Evolutionary conservation across 2,329 filamentous ascomycete genomes (phyloP).

Genomic region (Thermothelomyces thermophilus): DNA sequence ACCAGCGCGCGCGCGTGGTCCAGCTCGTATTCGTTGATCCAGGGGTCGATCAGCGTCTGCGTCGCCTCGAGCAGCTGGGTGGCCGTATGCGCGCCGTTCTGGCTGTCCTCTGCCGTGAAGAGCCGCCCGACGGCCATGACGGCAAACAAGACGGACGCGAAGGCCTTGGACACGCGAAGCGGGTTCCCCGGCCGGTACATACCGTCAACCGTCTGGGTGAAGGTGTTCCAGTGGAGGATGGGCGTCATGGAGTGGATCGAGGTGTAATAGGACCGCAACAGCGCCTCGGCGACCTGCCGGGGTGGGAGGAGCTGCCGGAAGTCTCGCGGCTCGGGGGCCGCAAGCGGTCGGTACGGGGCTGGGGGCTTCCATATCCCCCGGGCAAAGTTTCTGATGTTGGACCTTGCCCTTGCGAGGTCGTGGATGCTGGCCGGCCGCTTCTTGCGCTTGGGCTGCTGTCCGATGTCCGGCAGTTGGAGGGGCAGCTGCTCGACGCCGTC

Average conservation of each 20-base stretch:
- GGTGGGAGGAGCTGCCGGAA: slow-evolving; percentile 54
- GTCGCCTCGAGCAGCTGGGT: slow-evolving; percentile 65
- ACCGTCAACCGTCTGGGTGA: slow-evolving; percentile 67
- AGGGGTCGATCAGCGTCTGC: slow-evolving; percentile 66
- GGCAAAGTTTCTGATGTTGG: slow-evolving; percentile 65
- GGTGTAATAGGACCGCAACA: slow-evolving; percentile 69
- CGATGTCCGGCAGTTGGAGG: slow-evolving; percentile 57
- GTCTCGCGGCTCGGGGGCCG: slow-evolving; percentile 28
- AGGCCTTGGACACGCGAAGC: slow-evolving; percentile 57
- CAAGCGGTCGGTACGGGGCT: slow-evolving; percentile 54
- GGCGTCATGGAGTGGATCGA: slow-evolving; percentile 77
- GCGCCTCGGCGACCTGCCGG: slow-evolving; percentile 60
- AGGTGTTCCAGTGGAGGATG: slow-evolving; percentile 81
- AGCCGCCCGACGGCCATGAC: slow-evolving; percentile 78
- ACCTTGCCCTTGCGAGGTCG: slow-evolving; percentile 64
- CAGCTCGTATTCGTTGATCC: slow-evolving; percentile 69
- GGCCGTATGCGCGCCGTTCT: slow-evolving; percentile 46
- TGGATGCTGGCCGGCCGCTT: slow-evolving; percentile 55
- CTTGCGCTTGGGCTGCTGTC: slow-evolving; percentile 57
- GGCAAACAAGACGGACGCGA: slow-evolving; percentile 74
- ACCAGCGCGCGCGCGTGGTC: slow-evolving; percentile 69
- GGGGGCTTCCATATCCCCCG: slow-evolving; percentile 77
- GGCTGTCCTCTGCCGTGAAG: slow-evolving; percentile 54
- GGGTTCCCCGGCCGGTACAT: slow-evolving; percentile 63
- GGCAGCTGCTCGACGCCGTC: slow-evolving; percentile 44